phyloP scores from a whole-genome alignment of 2,329 filamentous ascomycete species.

The Mycosphaerella arachidis region DNA sequence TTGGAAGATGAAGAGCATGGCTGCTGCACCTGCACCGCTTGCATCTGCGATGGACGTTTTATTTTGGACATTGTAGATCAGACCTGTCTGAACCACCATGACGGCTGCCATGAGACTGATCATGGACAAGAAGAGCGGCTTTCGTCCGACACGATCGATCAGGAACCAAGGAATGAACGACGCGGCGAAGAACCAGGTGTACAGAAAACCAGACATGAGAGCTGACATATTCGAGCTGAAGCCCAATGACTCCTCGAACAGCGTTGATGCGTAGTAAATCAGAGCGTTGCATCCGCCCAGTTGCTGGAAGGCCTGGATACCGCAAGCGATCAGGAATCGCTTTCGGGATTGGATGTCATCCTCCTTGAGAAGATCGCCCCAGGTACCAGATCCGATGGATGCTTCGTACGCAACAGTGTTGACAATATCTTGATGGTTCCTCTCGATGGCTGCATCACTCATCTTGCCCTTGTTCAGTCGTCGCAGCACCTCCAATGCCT shows the following conservation, averaged over 20 bases:
- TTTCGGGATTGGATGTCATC: slow-evolving; percentile 28
- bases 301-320: slow-evolving; percentile 27
- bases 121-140: slow-evolving; percentile 32
- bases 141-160: slow-evolving; percentile 32
- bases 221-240: slow-evolving; percentile 24
- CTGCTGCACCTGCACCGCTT: slow-evolving; percentile 35
- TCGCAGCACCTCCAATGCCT: slow-evolving; percentile 35
- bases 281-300: slow-evolving; percentile 31
- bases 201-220: slow-evolving; percentile 32
- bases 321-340: slow-evolving; percentile 29
- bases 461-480: slow-evolving; percentile 27
- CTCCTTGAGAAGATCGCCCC: slow-evolving; percentile 28
- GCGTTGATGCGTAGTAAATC: slow-evolving; percentile 30
- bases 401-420: slow-evolving; percentile 27
- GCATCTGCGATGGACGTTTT: slow-evolving; percentile 24
- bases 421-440: slow-evolving; percentile 25
- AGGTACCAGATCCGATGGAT: slow-evolving; percentile 37
- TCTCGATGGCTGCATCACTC: slow-evolving; percentile 23
- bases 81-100: slow-evolving; percentile 58
- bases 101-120: slow-evolving; percentile 51
- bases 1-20: slow-evolving; percentile 61
- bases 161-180: slow-evolving; percentile 46
- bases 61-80: slow-evolving; percentile 34
- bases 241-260: slow-evolving; percentile 27
- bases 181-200: slow-evolving; percentile 50